These are phyloP conservation scores for Escallonia rubra DNA, from an alignment of 129 eudicot species.

Conservation along the genomic window DNA sequence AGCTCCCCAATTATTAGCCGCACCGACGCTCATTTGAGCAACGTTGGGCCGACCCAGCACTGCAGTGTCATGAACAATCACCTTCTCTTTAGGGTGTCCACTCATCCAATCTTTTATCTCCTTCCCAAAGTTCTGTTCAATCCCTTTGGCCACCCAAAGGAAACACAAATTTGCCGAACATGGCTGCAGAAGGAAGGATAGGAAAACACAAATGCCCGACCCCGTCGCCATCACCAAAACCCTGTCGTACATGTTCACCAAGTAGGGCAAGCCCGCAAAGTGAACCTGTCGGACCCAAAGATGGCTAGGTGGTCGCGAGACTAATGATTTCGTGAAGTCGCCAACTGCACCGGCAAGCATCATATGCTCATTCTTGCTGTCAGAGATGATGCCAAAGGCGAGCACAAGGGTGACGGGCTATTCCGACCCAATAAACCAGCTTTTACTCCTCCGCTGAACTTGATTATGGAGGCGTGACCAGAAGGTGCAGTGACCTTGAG, in stretches of 20 bases:
- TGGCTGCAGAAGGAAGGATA: constrained; percentile 59
- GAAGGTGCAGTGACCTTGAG: constrained; percentile 59
- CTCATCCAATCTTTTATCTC: constrained; percentile 65
- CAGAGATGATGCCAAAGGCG: constrained; percentile 67
- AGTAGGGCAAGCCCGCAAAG: constrained; percentile 66
- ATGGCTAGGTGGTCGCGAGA: constrained; percentile 59
- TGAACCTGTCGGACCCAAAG: constrained; percentile 72
- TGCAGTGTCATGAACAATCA: constrained; percentile 65
- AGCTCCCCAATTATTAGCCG: constrained; percentile 52
- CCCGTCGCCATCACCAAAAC: constrained; percentile 74
- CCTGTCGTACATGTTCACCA: constrained; percentile 66
- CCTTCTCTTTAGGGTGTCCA: constrained; percentile 50
- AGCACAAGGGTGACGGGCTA: constrained; percentile 78
- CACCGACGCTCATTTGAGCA: constrained; percentile 51
- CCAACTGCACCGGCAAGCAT: constrained; percentile 88
- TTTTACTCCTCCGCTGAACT: constrained; percentile 62
- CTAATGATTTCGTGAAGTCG: constrained; percentile 60
- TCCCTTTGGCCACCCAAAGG: constrained; percentile 74
- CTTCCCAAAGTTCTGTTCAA: constrained; percentile 61
- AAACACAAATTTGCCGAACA: constrained; percentile 51
- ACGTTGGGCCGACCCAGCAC: constrained; percentile 71
- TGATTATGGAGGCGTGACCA: constrained; percentile 64
- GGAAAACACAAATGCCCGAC: constrained; percentile 69
- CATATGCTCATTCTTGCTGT: constrained; percentile 67
- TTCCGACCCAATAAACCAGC: constrained; percentile 68